Percentiles rank a stretch among this genome's conserved stretches.
Conservation (phyloP, 2,329 filamentous ascomycete genomes). For the Fusarium udum region DNA sequence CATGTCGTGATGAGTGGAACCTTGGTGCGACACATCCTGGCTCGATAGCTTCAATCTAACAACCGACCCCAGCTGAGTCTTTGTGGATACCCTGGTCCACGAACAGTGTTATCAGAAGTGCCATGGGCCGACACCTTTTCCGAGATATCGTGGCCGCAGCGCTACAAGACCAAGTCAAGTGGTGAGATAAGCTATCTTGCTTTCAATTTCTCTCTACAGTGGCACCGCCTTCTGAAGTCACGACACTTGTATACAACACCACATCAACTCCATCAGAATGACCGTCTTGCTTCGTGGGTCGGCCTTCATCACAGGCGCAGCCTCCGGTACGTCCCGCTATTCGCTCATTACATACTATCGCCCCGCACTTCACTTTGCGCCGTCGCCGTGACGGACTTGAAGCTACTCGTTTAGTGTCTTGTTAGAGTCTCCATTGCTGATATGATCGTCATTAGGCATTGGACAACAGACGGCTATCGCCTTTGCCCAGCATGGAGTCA, state of each 20-base stretch:
- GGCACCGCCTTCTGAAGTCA: background rate
- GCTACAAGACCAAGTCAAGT: background rate
- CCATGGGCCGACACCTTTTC: slow-evolving; percentile 15
- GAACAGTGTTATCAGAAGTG: background rate
- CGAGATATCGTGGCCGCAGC: background rate
- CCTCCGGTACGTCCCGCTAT: slow-evolving; percentile 51
- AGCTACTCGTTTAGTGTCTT: background rate
- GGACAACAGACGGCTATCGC: slow-evolving; percentile 57
- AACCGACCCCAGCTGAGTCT: background rate
- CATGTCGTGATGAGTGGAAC: slow-evolving; percentile 33
- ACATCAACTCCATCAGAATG: slow-evolving; percentile 42
- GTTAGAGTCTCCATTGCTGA: background rate
- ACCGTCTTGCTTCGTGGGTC: slow-evolving; percentile 54
- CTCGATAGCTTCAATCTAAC: slow-evolving; percentile 31
- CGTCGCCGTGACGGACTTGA: background rate
- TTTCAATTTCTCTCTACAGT: background rate
- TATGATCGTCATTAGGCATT: slow-evolving; percentile 52
- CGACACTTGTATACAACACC: background rate
- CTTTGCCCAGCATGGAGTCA: slow-evolving; percentile 59
- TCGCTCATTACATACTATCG: background rate
- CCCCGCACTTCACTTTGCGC: slow-evolving; percentile 4
- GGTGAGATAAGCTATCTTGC: background rate
- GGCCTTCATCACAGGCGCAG: slow-evolving; percentile 60
- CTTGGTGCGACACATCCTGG: slow-evolving; percentile 23
- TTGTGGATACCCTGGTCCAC: slow-evolving; percentile 19